Evolutionary conservation across 2,329 filamentous ascomycete genomes (phyloP).

Genomic region (Coleophoma eucalyptorum): DNA sequence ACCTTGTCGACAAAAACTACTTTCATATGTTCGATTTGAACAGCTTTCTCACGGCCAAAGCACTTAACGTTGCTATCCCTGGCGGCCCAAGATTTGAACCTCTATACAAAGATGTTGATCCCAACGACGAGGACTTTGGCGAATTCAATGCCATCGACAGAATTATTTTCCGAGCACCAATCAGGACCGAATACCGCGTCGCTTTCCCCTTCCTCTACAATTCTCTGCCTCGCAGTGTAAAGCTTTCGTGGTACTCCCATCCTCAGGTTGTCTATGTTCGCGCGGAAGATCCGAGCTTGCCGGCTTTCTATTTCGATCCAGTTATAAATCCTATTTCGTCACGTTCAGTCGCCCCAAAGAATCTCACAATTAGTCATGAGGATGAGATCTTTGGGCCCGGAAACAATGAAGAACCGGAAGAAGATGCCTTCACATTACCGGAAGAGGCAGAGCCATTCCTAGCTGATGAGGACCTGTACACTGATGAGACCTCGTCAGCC

Average conservation of each 20-base stretch:
- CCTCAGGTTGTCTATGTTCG: slow-evolving; percentile 90
- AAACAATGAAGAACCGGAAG: slow-evolving; percentile 63
- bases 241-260: slow-evolving; percentile 88
- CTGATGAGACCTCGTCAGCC: slow-evolving; percentile 82
- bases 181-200: slow-evolving; percentile 92
- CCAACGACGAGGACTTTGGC: slow-evolving; percentile 98
- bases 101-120: slow-evolving; percentile 96
- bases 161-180: slow-evolving; percentile 95
- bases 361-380: slow-evolving; percentile 86
- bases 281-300: slow-evolving; percentile 82
- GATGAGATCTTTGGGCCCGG: slow-evolving; percentile 87
- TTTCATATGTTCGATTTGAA: slow-evolving; percentile 96
- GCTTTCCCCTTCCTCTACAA: slow-evolving; percentile 96
- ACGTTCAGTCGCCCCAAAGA: slow-evolving; percentile 88
- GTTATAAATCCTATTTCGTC: slow-evolving; percentile 97
- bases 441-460: slow-evolving; percentile 82
- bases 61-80: slow-evolving; percentile 94
- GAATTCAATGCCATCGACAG: slow-evolving; percentile 99
- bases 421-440: slow-evolving; percentile 84
- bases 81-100: slow-evolving; percentile 96
- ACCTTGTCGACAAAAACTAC: slow-evolving; percentile 94
- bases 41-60: slow-evolving; percentile 93
- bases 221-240: slow-evolving; percentile 89
- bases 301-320: slow-evolving; percentile 97
- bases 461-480: slow-evolving; percentile 83